phyloP scores from a whole-genome alignment of 805 yeast species.

The Priceomyces castillae region DNA sequence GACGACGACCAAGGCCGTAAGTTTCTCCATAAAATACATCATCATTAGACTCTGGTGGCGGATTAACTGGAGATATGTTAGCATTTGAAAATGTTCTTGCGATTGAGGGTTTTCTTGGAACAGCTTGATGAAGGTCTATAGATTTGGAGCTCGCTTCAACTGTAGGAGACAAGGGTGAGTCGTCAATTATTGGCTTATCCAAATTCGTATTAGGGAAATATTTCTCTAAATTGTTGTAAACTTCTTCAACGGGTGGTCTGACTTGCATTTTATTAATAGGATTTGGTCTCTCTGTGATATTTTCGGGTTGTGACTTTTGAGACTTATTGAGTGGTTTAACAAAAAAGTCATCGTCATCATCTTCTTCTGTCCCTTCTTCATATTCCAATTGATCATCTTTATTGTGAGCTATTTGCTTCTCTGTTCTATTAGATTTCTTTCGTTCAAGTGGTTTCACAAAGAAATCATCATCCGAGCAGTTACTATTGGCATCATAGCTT shows the following conservation, averaged over 20 bases:
- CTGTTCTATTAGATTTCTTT: no score
- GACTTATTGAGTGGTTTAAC: slow-evolving; percentile 14
- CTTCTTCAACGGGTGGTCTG: slow-evolving; percentile 93
- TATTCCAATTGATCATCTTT: no score
- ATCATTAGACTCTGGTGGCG: slow-evolving; percentile 26
- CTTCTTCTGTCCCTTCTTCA: no score
- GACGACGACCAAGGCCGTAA: slow-evolving; percentile 40
- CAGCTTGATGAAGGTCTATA: neutral
- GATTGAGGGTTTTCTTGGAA: slow-evolving; percentile 29
- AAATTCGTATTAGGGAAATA: slow-evolving; percentile 91
- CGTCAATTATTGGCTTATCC: slow-evolving; percentile 85
- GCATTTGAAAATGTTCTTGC: slow-evolving; percentile 45
- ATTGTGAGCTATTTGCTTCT: no score
- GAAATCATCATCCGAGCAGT: slow-evolving; percentile 29
- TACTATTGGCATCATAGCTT: slow-evolving; percentile 17
- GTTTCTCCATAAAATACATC: slow-evolving; percentile 35
- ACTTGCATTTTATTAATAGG: slow-evolving; percentile 49
- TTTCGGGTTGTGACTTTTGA: neutral
- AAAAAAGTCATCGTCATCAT: slow-evolving; percentile 17
- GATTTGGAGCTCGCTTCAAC: slow-evolving; percentile 9
- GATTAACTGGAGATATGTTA: slow-evolving; percentile 33
- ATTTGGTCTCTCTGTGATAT: neutral
- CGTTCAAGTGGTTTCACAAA: slow-evolving; percentile 15
- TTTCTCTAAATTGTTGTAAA: slow-evolving; percentile 85
- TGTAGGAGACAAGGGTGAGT: slow-evolving; percentile 58